Percentiles rank a stretch among this genome's conserved stretches.
These are phyloP conservation scores for Biscogniauxia marginata DNA, from an alignment of 2,329 filamentous ascomycete species.

Conservation along the genomic window DNA sequence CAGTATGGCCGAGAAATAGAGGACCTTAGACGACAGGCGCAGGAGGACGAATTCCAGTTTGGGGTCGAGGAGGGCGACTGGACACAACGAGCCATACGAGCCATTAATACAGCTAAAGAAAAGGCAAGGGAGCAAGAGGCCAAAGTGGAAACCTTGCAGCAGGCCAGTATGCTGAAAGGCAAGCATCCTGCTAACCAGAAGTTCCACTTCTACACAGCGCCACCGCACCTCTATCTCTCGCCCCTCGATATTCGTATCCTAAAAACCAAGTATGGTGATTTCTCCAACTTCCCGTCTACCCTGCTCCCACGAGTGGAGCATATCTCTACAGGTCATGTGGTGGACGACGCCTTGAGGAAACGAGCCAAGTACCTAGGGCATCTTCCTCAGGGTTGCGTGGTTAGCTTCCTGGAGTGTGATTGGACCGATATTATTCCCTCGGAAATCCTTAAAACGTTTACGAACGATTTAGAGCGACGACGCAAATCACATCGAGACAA, in stretches of 20 bases:
- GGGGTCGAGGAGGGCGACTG: constrained; percentile 85
- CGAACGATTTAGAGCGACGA: constrained; percentile 72
- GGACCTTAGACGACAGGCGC: constrained; percentile 72
- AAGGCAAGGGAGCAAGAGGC: constrained; percentile 54
- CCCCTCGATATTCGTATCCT: constrained; percentile 90
- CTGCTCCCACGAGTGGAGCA: constrained; percentile 85
- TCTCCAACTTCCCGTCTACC: constrained; percentile 78
- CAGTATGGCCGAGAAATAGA: constrained; percentile 80
- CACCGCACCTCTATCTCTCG: constrained; percentile 86
- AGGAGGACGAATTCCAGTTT: constrained; percentile 88
- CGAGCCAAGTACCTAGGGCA: constrained; percentile 85
- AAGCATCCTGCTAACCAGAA: constrained; percentile 42
- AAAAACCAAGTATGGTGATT: constrained; percentile 83
- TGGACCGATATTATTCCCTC: constrained; percentile 86
- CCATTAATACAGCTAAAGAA: constrained; percentile 73
- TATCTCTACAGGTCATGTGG: constrained; percentile 81
- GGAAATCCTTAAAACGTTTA: constrained; percentile 73
- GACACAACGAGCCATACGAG: constrained; percentile 78
- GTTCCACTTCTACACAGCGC: constrained; percentile 86
- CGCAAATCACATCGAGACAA: constrained; percentile 80
- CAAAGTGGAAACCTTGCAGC: constrained; percentile 26
- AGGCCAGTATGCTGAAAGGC: constrained; percentile 22
- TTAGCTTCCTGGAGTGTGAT: constrained; percentile 89
- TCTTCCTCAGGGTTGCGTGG: constrained; percentile 85
- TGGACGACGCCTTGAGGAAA: constrained; percentile 81